Conservation (phyloP, 225 moss, liverwort and hornwort genomes). For the Rhytidiadelphus loreus region DNA sequence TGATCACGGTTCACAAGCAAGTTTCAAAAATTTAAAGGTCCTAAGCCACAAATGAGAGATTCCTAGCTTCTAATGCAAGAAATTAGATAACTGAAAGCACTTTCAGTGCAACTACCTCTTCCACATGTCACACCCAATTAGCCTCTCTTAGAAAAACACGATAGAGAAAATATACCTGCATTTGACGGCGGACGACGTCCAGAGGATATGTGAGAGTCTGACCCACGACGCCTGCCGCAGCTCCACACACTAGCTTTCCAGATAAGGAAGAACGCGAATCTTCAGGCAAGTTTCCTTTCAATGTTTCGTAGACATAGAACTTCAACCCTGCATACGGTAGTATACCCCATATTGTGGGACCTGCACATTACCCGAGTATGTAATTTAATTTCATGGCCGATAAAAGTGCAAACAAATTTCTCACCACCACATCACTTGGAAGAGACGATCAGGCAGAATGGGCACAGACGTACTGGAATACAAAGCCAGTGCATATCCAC, state of each 20-base stretch:
- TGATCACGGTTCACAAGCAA: not conserved
- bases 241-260: slow-evolving; percentile 64
- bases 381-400: not conserved
- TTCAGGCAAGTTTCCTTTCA: slow-evolving; percentile 53
- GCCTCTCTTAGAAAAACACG: not conserved
- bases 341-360: slow-evolving; percentile 83
- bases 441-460: not conserved
- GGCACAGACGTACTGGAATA: not conserved
- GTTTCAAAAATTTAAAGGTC: not conserved
- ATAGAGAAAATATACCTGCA: slow-evolving; percentile 54
- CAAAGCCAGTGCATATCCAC: not conserved
- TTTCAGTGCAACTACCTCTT: not conserved
- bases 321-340: slow-evolving; percentile 87
- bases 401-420: not conserved
- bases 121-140: not conserved
- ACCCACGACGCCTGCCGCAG: slow-evolving; percentile 41
- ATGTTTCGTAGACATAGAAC: slow-evolving; percentile 74
- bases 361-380: slow-evolving; percentile 21
- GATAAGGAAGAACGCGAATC: slow-evolving; percentile 56
- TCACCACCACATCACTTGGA: not conserved
- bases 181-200: slow-evolving; percentile 87
- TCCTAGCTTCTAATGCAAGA: not conserved
- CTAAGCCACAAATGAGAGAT: not conserved
- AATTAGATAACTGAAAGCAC: not conserved
- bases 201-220: slow-evolving; percentile 49